Base-by-base conservation (phyloP, 176 grass and related monocot genomes). In the Elymus sibiricus region DNA sequence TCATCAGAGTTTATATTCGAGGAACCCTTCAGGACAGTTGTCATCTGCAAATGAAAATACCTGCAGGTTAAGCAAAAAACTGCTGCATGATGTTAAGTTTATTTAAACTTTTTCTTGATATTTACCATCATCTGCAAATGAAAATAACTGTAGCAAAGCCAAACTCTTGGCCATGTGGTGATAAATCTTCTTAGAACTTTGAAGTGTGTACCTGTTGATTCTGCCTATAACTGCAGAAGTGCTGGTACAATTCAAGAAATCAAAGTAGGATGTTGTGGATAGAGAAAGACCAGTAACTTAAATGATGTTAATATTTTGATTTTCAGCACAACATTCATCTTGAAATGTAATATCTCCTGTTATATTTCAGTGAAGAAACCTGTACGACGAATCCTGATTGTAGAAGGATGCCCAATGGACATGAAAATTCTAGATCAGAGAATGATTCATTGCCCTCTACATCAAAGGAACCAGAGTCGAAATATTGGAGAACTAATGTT, bases 391-490 rank as follows among this genome's bases (percentile, higher is more conserved):
- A 85, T 44, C 56, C 79, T 65, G 89, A 90, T 67, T 71, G 78
- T 79, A 88, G 77, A 90, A 96, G 77, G 26, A 67, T 28, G 69
- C 47, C 74, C 51, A 58, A 86, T 79, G 79, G 83, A 76, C 56
- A 77, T 69, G 85, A 89, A 69, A 92, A 79, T 17, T 70, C 66
- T 78, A 88, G 70, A 88, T 82, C 74, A 70, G 89, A 83, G 78
- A 90, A 92, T 84, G 82, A 91, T 91, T 94, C 82, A 27, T 55
- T 76, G 27, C 86, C 90, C 56, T 88, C 92, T 73, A 94, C 90
- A 77, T 92, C 90, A 82, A 98, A 93, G 46, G 81, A 86, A 53
- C 58, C 74, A 69, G 92, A 92, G 43, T 76, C 32, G 5, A 96
- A 94, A 67, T 78, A 89, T 61, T 74, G 82, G 64, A 92, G 73